Conservation (phyloP, 169 alveolate species). For the Plasmodium vivax region DNA sequence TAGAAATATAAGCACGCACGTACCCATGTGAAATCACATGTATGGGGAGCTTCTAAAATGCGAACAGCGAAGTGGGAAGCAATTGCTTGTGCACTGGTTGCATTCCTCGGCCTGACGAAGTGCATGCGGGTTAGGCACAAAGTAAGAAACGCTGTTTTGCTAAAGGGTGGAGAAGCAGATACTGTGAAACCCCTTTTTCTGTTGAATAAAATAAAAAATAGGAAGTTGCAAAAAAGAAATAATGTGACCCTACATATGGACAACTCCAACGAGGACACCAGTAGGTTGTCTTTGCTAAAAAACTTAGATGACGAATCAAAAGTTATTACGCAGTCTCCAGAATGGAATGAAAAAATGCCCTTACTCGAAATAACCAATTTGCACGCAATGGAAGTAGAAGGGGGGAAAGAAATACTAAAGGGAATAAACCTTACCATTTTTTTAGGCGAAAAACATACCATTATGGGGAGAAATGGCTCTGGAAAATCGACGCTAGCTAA, state of each 20-base stretch:
- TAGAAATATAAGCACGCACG: background rate
- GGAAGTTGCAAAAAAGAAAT: conserved; percentile 6
- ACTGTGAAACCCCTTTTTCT: conserved; percentile 2
- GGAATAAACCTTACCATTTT: conserved; percentile 74
- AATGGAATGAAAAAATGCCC: conserved; percentile 74
- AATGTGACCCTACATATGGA: conserved; percentile 12
- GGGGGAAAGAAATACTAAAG: conserved; percentile 75
- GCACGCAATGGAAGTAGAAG: conserved; percentile 78
- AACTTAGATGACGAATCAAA: conserved; percentile 66
- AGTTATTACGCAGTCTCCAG: conserved; percentile 29
- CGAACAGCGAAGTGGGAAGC: background rate
- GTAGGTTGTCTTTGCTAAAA: conserved; percentile 48
- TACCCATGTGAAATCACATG: background rate
- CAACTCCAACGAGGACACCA: conserved; percentile 19
- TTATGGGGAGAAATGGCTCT: conserved; percentile 83
- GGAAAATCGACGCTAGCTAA: conserved; percentile 82
- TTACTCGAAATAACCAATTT: conserved; percentile 74
- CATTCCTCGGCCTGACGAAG: background rate
- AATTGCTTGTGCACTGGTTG: background rate
- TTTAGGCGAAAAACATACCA: conserved; percentile 78
- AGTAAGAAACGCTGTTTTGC: background rate
- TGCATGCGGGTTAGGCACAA: conserved; percentile 5
- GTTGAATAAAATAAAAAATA: background rate
- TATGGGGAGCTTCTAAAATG: background rate
- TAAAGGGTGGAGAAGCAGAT: background rate